Evolutionary conservation across 2,329 filamentous ascomycete species (phyloP).

Genomic region (Simplicillium sp.): DNA sequence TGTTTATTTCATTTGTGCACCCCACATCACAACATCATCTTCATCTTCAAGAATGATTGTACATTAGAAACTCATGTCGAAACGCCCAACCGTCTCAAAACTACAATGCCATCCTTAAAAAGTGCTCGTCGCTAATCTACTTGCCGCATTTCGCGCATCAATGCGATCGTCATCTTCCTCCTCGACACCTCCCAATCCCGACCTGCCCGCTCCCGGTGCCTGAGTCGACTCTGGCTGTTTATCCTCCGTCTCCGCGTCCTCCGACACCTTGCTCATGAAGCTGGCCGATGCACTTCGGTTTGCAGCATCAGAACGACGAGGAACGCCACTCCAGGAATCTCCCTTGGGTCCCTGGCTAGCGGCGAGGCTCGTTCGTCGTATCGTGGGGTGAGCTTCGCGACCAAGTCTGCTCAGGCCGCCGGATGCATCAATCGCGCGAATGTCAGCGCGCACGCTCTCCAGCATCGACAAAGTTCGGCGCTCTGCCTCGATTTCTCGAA

Average conservation of each 20-base stretch:
- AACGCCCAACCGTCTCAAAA: neutral
- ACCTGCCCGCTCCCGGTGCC: conserved; percentile 28
- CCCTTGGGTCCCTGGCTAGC: conserved; percentile 92
- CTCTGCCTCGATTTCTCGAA: conserved; percentile 93
- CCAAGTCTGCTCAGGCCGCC: conserved; percentile 86
- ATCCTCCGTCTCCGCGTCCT: conserved; percentile 47
- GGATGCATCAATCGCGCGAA: conserved; percentile 82
- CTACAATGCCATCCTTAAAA: conserved; percentile 45
- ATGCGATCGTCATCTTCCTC: conserved; percentile 90
- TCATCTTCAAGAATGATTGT: no score
- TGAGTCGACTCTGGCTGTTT: conserved; percentile 25
- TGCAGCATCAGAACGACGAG: conserved; percentile 69
- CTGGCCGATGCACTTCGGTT: conserved; percentile 69
- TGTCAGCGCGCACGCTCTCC: conserved; percentile 88
- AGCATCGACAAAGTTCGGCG: conserved; percentile 82
- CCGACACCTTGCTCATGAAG: conserved; percentile 53
- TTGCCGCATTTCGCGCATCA: conserved; percentile 92
- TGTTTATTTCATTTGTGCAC: no score
- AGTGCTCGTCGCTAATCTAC: conserved; percentile 85
- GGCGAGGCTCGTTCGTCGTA: conserved; percentile 65
- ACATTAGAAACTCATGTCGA: no score
- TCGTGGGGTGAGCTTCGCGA: conserved; percentile 72
- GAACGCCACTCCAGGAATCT: conserved; percentile 96
- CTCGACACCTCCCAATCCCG: conserved; percentile 54
- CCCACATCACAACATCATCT: no score